A percentile compares a stretch with the other conserved stretches of the same genome.
Evolutionary conservation across 129 eudicot genomes (phyloP).

Genomic region (Flaveria sonorensis): DNA sequence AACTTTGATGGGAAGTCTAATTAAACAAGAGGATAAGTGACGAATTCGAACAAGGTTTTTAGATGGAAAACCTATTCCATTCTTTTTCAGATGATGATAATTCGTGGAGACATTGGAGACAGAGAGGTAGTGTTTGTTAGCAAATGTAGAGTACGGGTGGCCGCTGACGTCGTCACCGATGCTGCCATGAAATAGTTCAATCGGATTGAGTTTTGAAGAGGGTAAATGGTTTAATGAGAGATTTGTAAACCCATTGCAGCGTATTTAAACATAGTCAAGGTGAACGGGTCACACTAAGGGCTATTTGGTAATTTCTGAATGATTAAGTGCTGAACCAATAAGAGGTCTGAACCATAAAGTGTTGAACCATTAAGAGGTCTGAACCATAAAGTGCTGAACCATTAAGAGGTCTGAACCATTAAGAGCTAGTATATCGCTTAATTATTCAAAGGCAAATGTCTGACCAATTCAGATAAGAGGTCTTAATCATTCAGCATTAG

Average conservation of each 20-base stretch:
- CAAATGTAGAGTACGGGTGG: constrained; percentile 3
- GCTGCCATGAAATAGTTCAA: constrained; percentile 21
- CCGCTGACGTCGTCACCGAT: constrained; percentile 3
- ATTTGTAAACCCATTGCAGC: constrained; percentile 12
- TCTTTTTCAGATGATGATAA: constrained; percentile 2
- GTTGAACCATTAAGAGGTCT: too few relatives aligned
- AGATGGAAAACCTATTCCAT: constrained; percentile 5
- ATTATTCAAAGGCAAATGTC: too few relatives aligned
- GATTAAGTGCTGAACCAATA: too few relatives aligned
- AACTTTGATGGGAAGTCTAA: constrained; percentile 31
- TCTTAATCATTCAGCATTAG: too few relatives aligned
- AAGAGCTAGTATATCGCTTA: too few relatives aligned
- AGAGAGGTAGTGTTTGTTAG: constrained; percentile 22
- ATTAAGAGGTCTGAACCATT: too few relatives aligned
- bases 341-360: too few relatives aligned
- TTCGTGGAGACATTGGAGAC: too few relatives aligned
- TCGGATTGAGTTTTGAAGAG: neutral
- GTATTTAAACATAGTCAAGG: constrained; percentile 23
- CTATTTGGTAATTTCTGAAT: too few relatives aligned
- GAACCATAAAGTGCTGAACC: too few relatives aligned
- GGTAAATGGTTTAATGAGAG: constrained; percentile 17
- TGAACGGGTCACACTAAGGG: neutral
- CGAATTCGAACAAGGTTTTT: constrained; percentile 12
- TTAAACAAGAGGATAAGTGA: constrained; percentile 1
- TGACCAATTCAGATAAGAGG: too few relatives aligned